Conservation (phyloP, 257 asterid species). For the Solanum rostratum region DNA sequence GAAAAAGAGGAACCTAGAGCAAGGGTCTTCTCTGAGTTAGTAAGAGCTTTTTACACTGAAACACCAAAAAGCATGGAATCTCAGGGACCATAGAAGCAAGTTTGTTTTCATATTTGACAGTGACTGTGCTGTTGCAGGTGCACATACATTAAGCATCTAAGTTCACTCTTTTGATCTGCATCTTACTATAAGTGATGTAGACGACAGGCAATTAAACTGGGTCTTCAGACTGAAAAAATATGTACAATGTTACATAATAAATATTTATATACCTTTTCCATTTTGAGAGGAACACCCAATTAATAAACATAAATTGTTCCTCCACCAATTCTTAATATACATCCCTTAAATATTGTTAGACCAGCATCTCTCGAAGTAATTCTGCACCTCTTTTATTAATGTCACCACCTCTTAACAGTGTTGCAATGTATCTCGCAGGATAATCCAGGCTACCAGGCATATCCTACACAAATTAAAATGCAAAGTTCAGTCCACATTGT, state of each 20-base stretch:
- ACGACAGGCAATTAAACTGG: background rate
- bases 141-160: background rate
- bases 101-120: background rate
- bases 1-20: background rate
- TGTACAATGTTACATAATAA: background rate
- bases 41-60: background rate
- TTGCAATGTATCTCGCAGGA: slow-evolving; percentile 64
- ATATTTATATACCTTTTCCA: background rate
- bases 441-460: slow-evolving; percentile 43
- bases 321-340: slow-evolving; percentile 9
- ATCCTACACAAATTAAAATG: slow-evolving; percentile 35
- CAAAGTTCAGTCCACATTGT: background rate
- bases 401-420: slow-evolving; percentile 71
- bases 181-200: background rate
- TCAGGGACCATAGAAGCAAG: background rate
- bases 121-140: background rate
- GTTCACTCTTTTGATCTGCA: background rate
- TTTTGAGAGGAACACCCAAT: background rate
- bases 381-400: slow-evolving; percentile 71
- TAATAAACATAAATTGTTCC: background rate
- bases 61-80: background rate
- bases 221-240: background rate
- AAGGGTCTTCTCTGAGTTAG: background rate
- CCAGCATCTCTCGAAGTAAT: slow-evolving; percentile 89
- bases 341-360: slow-evolving; percentile 55